Percentiles rank a stretch among this genome's conserved stretches.
phyloP scores from a whole-genome alignment of 768 basidiomycete species.

The Tylopilus rubrobrunneus region DNA sequence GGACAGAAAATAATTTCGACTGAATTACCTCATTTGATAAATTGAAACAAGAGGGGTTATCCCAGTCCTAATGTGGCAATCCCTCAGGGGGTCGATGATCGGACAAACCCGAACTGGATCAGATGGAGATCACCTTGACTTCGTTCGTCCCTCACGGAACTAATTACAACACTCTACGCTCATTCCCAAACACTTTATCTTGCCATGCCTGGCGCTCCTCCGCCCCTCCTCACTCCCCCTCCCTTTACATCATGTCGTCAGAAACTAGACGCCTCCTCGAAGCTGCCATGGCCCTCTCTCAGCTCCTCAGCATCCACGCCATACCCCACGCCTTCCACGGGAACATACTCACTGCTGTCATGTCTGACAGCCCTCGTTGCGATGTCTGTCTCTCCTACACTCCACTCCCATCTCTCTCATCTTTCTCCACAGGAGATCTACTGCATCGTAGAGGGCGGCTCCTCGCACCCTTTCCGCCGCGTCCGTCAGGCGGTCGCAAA shows the following conservation, averaged over 20 bases:
- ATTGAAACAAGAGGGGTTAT: constrained; percentile 16
- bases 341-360: constrained; percentile 62
- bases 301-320: constrained; percentile 48
- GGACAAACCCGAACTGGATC: constrained; percentile 29
- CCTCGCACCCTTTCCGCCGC: constrained; percentile 71
- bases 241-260: constrained; percentile 42
- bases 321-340: constrained; percentile 84
- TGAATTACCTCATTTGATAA: constrained; percentile 19
- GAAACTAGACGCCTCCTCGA: constrained; percentile 73
- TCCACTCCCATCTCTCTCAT: constrained; percentile 7
- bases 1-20: constrained; percentile 19
- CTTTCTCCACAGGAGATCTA: constrained; percentile 63
- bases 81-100: constrained; percentile 6
- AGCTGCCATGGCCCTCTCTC: constrained; percentile 73
- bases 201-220: constrained; percentile 51
- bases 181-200: constrained; percentile 38
- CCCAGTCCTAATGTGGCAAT: constrained; percentile 14
- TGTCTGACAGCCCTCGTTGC: constrained; percentile 59
- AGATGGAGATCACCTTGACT: constrained; percentile 29
- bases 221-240: constrained; percentile 25
- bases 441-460: constrained; percentile 79
- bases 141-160: constrained; percentile 38
- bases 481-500: constrained; percentile 72
- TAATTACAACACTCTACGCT: constrained; percentile 45
- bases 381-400: constrained; percentile 48